Percentiles rank a stretch among this genome's conserved stretches.
Evolutionary conservation across 1,284 basidiomycete species (phyloP).

Genomic region (Cryptococcus sp.): DNA sequence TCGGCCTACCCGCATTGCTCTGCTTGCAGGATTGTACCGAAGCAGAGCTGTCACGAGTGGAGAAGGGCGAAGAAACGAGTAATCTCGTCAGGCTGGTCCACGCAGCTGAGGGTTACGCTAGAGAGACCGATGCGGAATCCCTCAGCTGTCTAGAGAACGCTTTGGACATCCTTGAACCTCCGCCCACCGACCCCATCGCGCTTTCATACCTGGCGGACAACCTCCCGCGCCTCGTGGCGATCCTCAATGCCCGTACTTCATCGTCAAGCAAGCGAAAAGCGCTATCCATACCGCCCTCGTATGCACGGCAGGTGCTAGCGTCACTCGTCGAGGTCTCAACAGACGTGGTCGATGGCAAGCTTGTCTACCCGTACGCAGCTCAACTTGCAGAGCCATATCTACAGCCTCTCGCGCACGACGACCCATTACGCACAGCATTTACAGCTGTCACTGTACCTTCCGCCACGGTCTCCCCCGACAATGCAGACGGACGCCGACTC

Average conservation of each 20-base stretch:
- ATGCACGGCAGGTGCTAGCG: slow-evolving; percentile 6
- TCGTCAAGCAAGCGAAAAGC: not conserved
- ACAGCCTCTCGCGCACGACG: not conserved
- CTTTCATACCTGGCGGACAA: slow-evolving; percentile 9
- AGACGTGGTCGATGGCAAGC: slow-evolving; percentile 9
- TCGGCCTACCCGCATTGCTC: slow-evolving; percentile 11
- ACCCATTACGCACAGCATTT: slow-evolving; percentile 12
- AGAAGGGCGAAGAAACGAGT: slow-evolving; percentile 15
- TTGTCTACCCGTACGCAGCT: slow-evolving; percentile 1
- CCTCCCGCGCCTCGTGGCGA: slow-evolving; percentile 14
- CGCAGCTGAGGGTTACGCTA: slow-evolving; percentile 7
- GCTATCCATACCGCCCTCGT: slow-evolving; percentile 2
- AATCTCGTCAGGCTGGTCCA: slow-evolving; percentile 21
- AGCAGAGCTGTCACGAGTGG: slow-evolving; percentile 17
- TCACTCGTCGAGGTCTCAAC: slow-evolving; percentile 7
- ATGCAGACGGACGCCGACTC: slow-evolving; percentile 4
- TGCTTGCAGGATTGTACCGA: slow-evolving; percentile 6
- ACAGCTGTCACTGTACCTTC: not conserved
- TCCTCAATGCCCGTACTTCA: slow-evolving; percentile 1
- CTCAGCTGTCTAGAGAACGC: slow-evolving; percentile 8
- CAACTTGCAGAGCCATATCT: slow-evolving; percentile 19
- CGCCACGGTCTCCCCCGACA: slow-evolving; percentile 1
- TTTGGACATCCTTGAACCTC: slow-evolving; percentile 20
- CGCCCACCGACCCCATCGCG: not conserved
- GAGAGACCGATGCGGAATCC: slow-evolving; percentile 2